Conservation (phyloP, 129 eudicot genomes). For the Artemisia argyi region DNA sequence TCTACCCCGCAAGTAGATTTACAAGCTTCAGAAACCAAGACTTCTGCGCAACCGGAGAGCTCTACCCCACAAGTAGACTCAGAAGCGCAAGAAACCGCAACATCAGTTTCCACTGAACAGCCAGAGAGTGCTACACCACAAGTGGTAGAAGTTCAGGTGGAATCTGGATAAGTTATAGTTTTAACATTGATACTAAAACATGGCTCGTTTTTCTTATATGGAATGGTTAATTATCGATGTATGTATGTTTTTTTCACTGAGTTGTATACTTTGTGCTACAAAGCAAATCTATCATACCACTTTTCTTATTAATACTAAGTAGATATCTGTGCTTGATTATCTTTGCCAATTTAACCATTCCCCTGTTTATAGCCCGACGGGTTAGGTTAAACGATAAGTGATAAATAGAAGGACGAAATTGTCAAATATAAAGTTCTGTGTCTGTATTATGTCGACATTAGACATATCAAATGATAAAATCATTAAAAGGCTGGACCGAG, state of each 20-base stretch:
- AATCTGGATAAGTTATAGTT: slow-evolving; percentile 19
- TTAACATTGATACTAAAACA: background rate
- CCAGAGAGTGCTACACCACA: slow-evolving; percentile 20
- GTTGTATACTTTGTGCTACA: slow-evolving; percentile 32
- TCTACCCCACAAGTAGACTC: slow-evolving; percentile 26
- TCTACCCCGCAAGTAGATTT: slow-evolving; percentile 24
- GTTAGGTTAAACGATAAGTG: no score
- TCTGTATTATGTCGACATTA: no score
- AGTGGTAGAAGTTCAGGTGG: slow-evolving; percentile 26
- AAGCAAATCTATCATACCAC: background rate
- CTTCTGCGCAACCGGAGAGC: slow-evolving; percentile 38
- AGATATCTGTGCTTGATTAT: no score
- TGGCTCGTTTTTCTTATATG: background rate
- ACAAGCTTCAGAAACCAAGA: slow-evolving; percentile 28
- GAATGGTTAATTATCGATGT: slow-evolving; percentile 17
- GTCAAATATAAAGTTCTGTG: no score
- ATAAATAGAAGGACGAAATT: no score
- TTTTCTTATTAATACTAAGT: background rate
- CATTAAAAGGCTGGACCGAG: no score
- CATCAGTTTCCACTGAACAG: slow-evolving; percentile 20
- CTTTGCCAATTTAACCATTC: no score
- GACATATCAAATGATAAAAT: no score
- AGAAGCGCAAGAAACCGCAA: background rate
- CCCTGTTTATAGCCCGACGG: no score
- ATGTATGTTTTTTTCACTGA: slow-evolving; percentile 25